phyloP scores from a whole-genome alignment of 2,329 filamentous ascomycete genomes.

The Nannizzia gypsea region DNA sequence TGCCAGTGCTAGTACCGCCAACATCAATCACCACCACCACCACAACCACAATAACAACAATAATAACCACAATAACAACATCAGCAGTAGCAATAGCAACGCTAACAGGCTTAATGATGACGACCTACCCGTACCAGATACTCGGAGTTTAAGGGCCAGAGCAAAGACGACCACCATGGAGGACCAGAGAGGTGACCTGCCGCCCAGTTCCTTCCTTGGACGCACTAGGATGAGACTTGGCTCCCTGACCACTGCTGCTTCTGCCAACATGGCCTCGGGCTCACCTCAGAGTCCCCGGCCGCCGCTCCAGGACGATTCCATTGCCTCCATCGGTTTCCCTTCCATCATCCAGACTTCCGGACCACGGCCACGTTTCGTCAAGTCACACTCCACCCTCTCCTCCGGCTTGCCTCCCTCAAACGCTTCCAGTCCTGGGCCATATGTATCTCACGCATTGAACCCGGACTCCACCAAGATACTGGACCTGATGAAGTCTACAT shows the following conservation, averaged over 20 bases:
- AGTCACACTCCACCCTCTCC: constrained; percentile 21
- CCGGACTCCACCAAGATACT: constrained; percentile 38
- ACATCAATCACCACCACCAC: too few species aligned
- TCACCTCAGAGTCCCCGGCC: constrained; percentile 22
- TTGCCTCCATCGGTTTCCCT: constrained; percentile 37
- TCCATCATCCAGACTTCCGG: constrained; percentile 35
- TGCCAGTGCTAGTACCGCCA: too few species aligned
- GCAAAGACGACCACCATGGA: constrained; percentile 33
- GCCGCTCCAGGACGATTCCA: constrained; percentile 25
- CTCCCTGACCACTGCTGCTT: constrained; percentile 28
- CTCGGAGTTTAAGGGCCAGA: constrained; percentile 25
- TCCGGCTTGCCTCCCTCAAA: constrained; percentile 16
- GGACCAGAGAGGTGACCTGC: constrained; percentile 30
- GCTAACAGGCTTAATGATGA: constrained; percentile 15
- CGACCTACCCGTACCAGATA: constrained; percentile 25
- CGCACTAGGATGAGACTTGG: constrained; percentile 28
- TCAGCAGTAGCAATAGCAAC: too few species aligned
- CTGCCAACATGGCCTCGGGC: not conserved
- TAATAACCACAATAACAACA: too few species aligned
- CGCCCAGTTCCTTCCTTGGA: constrained; percentile 23
- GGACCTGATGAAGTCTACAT: constrained; percentile 42
- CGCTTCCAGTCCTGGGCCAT: constrained; percentile 21
- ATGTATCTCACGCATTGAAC: constrained; percentile 30
- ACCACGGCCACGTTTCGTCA: constrained; percentile 27
- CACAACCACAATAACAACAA: too few species aligned